Conservation (phyloP, 192 early-diverging fungal genomes). For the Spizellomyces punctatus region DNA sequence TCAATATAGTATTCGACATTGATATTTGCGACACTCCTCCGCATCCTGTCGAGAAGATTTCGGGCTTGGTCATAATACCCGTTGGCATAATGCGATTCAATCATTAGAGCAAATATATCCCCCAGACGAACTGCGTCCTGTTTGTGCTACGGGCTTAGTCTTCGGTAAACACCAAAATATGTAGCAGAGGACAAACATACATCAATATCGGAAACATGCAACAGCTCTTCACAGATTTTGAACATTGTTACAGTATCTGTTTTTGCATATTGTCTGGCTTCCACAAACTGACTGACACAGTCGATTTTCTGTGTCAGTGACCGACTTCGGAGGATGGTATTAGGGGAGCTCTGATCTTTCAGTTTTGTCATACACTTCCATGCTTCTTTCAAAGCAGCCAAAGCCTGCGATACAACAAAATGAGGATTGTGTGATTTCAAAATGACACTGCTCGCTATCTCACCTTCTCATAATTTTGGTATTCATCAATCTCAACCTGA, state of each 20-base stretch:
- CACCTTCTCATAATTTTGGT: slow-evolving; percentile 65
- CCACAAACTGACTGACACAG: slow-evolving; percentile 42
- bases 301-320: slow-evolving; percentile 30
- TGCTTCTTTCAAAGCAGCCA: slow-evolving; percentile 52
- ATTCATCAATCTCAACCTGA: slow-evolving; percentile 63
- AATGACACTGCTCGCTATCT: background rate
- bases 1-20: slow-evolving; percentile 49
- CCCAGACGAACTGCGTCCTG: slow-evolving; percentile 49
- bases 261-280: slow-evolving; percentile 35
- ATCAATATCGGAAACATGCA: slow-evolving; percentile 49
- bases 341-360: slow-evolving; percentile 13
- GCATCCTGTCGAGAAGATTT: slow-evolving; percentile 38
- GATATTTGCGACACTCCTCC: slow-evolving; percentile 20
- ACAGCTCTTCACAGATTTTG: slow-evolving; percentile 46
- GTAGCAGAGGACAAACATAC: slow-evolving; percentile 25
- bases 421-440: background rate
- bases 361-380: slow-evolving; percentile 40
- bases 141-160: background rate
- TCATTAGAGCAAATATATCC: slow-evolving; percentile 59
- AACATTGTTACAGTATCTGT: slow-evolving; percentile 40
- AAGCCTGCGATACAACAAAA: slow-evolving; percentile 29
- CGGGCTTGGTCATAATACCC: slow-evolving; percentile 43
- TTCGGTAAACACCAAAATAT: background rate
- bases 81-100: slow-evolving; percentile 43
- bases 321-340: background rate